Percentiles rank a stretch among this genome's conserved stretches.
Evolutionary conservation across 441 rosid species (phyloP).

Genomic region (Arabidopsis lyrata): DNA sequence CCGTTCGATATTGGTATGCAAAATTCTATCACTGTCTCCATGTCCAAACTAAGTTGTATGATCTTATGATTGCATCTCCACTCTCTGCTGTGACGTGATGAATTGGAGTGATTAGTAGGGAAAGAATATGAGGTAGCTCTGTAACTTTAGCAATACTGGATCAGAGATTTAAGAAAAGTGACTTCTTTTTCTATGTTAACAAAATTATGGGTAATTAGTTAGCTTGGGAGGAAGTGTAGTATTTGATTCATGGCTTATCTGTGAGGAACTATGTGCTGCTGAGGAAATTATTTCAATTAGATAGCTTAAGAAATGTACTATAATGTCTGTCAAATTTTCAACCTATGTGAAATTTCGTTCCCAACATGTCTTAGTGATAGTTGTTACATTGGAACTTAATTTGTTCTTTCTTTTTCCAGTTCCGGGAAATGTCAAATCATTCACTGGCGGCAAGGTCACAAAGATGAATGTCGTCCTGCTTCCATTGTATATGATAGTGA

Average conservation of each 20-base stretch:
- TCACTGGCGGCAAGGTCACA: constrained; percentile 99
- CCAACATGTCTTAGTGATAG: constrained; percentile 7
- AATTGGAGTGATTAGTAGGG: constrained; percentile 18
- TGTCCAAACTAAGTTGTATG: not conserved
- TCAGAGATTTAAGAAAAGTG: not conserved
- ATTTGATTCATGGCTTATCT: constrained; percentile 8
- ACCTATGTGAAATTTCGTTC: not conserved
- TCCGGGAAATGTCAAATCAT: constrained; percentile 91
- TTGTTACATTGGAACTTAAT: not conserved
- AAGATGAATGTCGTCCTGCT: constrained; percentile 80
- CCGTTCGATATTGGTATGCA: constrained; percentile 87
- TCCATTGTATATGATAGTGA: constrained; percentile 37
- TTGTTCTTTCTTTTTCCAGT: constrained; percentile 52
- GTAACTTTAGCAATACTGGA: constrained; percentile 31
- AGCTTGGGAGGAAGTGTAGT: not conserved
- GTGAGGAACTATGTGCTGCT: constrained; percentile 9
- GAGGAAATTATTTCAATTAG: not conserved
- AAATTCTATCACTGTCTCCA: not conserved
- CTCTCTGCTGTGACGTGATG: not conserved
- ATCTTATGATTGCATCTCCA: constrained; percentile 5
- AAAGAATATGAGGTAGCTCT: not conserved
- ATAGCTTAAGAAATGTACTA: constrained; percentile 23
- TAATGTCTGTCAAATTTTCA: constrained; percentile 9
- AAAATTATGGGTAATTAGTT: not conserved
- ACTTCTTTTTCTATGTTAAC: not conserved